These are phyloP conservation scores for Colletotrichum sp. DNA, from an alignment of 2,329 filamentous ascomycete genomes.

Conservation along the genomic window DNA sequence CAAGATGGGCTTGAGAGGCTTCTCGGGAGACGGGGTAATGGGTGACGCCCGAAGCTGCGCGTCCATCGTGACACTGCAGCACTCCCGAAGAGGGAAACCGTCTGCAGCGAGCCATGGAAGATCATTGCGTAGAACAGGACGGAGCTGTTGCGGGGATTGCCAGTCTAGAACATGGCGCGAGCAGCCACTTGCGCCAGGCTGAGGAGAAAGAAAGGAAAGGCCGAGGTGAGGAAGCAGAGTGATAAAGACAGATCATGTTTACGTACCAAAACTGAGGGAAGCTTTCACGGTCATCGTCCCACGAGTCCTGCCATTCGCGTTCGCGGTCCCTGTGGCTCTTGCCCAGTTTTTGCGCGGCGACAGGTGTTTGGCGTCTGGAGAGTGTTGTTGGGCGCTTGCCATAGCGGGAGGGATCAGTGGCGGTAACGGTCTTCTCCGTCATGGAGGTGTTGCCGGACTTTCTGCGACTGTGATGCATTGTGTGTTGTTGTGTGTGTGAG, in stretches of 20 bases:
- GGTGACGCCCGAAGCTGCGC: constrained; percentile 24
- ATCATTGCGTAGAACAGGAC: constrained; percentile 10
- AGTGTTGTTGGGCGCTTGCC: constrained; percentile 49
- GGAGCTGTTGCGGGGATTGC: constrained; percentile 3
- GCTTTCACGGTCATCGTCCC: constrained; percentile 64
- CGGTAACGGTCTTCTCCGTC: constrained; percentile 56
- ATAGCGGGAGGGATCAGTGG: constrained; percentile 50
- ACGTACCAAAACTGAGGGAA: constrained; percentile 71
- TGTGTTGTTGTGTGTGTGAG: constrained; percentile 7
- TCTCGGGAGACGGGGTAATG: not conserved
- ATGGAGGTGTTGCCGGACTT: constrained; percentile 62
- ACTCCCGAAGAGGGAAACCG: constrained; percentile 26
- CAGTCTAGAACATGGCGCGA: not conserved
- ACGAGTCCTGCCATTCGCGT: constrained; percentile 55
- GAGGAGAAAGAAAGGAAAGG: not conserved
- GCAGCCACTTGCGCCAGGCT: not conserved
- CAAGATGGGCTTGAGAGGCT: constrained; percentile 26
- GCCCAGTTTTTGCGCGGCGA: constrained; percentile 49
- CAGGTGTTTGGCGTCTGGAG: constrained; percentile 47
- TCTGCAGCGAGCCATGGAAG: not conserved
- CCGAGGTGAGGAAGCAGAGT: not conserved
- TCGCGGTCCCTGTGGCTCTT: constrained; percentile 57
- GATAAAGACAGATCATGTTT: constrained; percentile 16
- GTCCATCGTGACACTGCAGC: constrained; percentile 35
- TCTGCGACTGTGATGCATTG: constrained; percentile 62